These are phyloP conservation scores for Aureobasidium sp. DNA, from an alignment of 2,329 filamentous ascomycete genomes.

Conservation along the genomic window DNA sequence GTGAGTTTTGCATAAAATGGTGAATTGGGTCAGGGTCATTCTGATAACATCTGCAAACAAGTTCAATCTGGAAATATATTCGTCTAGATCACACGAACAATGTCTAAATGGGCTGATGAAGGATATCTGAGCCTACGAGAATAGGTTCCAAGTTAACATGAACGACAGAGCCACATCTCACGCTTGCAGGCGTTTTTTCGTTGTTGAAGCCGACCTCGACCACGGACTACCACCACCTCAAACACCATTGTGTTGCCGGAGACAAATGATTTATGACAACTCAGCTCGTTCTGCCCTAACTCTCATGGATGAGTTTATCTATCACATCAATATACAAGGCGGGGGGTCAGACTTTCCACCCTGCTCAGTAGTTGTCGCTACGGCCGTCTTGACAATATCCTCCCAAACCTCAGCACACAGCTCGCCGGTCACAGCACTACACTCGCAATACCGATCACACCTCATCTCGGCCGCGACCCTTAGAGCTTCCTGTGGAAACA, in stretches of 20 bases:
- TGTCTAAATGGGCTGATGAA: no score
- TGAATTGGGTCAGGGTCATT: not conserved
- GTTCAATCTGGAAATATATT: no score
- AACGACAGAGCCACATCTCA: no score
- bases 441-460: constrained; percentile 57
- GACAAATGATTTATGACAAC: no score
- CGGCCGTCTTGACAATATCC: constrained; percentile 52
- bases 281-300: no score
- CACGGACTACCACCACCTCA: no score
- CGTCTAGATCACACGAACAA: no score
- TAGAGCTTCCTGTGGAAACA: constrained; percentile 46
- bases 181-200: no score
- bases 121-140: no score
- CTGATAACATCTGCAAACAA: not conserved
- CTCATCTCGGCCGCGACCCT: constrained; percentile 51
- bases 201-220: no score
- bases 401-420: constrained; percentile 54
- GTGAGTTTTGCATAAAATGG: not conserved
- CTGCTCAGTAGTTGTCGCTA: constrained; percentile 49
- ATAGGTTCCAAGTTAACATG: no score
- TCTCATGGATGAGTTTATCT: no score
- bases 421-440: constrained; percentile 54
- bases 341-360: constrained; percentile 43
- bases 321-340: constrained; percentile 36
- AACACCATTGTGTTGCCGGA: not conserved